Evolutionary conservation across 805 yeast genomes (phyloP).

Genomic region (Grigorovia jiainica): DNA sequence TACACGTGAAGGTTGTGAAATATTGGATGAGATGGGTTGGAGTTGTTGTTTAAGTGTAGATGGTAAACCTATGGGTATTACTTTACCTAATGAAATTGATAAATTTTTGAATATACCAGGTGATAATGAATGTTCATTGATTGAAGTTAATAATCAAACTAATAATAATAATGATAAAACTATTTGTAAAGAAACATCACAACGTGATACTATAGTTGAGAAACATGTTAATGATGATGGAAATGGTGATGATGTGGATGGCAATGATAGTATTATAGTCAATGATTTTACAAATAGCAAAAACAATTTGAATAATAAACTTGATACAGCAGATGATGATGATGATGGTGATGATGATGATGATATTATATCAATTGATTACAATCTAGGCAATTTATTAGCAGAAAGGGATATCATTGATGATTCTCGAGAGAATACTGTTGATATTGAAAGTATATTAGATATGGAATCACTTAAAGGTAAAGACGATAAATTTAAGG

Average conservation of each 20-base stretch:
- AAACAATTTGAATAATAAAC: conserved; percentile 3
- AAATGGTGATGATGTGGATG: too few relatives aligned
- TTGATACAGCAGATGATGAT: conserved; percentile 15
- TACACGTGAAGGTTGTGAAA: conserved; percentile 73
- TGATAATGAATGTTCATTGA: conserved; percentile 6
- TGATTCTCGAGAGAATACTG: not conserved
- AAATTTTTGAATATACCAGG: conserved; percentile 23
- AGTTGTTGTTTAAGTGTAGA: conserved; percentile 36
- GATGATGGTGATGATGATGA: conserved; percentile 8
- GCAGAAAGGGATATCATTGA: conserved; percentile 18
- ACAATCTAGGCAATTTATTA: conserved; percentile 18
- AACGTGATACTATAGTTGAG: not conserved
- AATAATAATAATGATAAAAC: conserved; percentile 15
- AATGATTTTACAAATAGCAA: conserved; percentile 4
- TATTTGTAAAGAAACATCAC: conserved; percentile 9
- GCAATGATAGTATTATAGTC: conserved; percentile 9
- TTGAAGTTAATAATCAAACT: not conserved
- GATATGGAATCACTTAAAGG: too few relatives aligned
- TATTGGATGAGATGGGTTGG: conserved; percentile 80
- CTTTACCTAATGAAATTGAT: conserved; percentile 31
- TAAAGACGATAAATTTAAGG: too few relatives aligned
- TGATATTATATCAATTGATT: conserved; percentile 8
- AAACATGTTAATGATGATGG: too few relatives aligned
- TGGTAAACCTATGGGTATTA: conserved; percentile 35
- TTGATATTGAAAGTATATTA: too few relatives aligned